Evolutionary conservation across 2,329 filamentous ascomycete genomes (phyloP), one percentile per base, ranked within the genome.

Genomic region (Chalaropsis thielavioides): DNA sequence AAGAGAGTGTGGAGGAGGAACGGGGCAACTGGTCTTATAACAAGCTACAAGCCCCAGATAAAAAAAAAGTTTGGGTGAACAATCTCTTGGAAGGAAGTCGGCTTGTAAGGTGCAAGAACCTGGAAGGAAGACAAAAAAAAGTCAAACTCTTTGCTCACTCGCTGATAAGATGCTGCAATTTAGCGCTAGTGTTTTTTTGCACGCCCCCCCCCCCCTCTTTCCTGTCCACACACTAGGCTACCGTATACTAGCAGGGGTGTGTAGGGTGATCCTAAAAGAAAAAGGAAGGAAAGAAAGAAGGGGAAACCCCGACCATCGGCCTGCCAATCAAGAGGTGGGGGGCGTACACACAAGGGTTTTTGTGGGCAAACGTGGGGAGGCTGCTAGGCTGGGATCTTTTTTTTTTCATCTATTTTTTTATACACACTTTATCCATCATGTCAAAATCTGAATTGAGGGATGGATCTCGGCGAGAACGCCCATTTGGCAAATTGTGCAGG

Each of bases 11-110:
- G 22, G 51, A 56, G 13, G n/a, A 17, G 60, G 60, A 40, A 62
- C 60, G 60, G 60, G 60, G 60, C 60, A 46, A 35, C 60, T 62
- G 24, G 11, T 31, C 46, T 62, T 62, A 62, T 62, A 62, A 43
- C 22, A 62, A 56, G 51, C 27, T 35, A 35, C 51, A 35, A 27
- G 41, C 60, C 60, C 60, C 60, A 62, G 60, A 62, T 62, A 62
- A 56, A 35, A n/a, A n/a, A 44, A 19, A 22, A 35, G 51, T 35
- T 31, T 56, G 27, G 19, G 51, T 31, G 51, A 27, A 56, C 24
- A 56, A 56, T 56, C 51, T 56, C 51, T 56, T n/a, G 43, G 43
- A 38, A 43, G 59, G 35, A 61, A 61, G 43, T 61, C 60, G 41
- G 40, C 60, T 46, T 62, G 60, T 31, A 46, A 11, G 40, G 41